phyloP scores from a whole-genome alignment of 2,329 filamentous ascomycete genomes.

The Alternaria hordeiaustralica region DNA sequence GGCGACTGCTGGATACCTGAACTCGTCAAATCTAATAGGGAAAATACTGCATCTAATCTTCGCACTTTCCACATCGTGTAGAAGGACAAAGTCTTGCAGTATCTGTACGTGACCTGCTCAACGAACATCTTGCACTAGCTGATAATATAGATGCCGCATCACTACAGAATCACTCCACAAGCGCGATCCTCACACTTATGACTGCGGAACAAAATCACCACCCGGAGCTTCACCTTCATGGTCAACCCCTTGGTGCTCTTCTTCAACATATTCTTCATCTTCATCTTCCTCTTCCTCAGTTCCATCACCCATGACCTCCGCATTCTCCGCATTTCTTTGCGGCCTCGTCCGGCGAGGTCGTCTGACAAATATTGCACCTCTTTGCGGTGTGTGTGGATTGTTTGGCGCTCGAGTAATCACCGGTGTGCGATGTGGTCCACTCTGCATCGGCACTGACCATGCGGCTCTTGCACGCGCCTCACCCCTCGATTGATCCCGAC shows the following conservation, averaged over 20 bases:
- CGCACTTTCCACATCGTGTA: neutral
- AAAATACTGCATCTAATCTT: neutral
- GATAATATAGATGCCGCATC: neutral
- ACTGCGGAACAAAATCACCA: neutral
- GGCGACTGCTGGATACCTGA: neutral
- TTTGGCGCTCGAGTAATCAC: neutral
- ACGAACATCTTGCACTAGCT: neutral
- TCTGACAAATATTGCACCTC: neutral
- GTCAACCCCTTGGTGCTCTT: neutral
- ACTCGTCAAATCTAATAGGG: neutral
- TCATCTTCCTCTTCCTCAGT: neutral
- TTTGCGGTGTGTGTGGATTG: neutral
- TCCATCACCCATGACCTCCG: neutral
- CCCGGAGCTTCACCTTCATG: neutral
- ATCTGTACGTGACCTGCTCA: rapidly evolving
- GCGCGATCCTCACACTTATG: too few species aligned
- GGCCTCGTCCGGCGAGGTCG: neutral
- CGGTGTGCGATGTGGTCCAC: neutral
- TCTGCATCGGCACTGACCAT: neutral
- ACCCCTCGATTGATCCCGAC: neutral
- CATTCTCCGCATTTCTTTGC: neutral
- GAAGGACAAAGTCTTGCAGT: neutral
- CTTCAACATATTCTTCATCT: neutral
- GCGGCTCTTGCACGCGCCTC: neutral
- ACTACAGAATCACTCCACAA: neutral